phyloP scores from a whole-genome alignment of 805 yeast genomes.

The Komagataella kurtzmanii region DNA sequence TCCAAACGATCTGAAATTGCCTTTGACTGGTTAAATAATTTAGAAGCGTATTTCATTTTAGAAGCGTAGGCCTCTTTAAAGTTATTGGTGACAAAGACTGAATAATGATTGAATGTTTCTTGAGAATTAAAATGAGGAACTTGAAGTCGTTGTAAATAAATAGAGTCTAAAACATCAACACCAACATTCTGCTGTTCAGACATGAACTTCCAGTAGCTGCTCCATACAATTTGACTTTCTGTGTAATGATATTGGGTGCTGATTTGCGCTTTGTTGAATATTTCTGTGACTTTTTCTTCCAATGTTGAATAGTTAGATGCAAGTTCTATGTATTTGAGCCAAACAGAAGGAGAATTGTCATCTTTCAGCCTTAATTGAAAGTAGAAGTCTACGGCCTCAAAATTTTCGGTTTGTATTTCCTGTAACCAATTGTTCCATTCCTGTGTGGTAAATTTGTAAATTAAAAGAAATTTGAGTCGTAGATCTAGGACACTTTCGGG shows the following conservation, averaged over 20 bases:
- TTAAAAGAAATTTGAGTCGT: background rate
- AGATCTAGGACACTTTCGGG: background rate
- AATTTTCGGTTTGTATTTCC: background rate
- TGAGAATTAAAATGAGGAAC: slow-evolving; percentile 28
- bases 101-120: slow-evolving; percentile 24
- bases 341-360: background rate
- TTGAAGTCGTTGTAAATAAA: slow-evolving; percentile 18
- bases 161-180: slow-evolving; percentile 7
- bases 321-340: background rate
- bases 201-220: background rate
- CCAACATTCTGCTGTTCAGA: background rate
- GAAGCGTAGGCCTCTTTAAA: slow-evolving; percentile 17
- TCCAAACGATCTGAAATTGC: slow-evolving; percentile 19
- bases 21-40: slow-evolving; percentile 17
- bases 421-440: background rate
- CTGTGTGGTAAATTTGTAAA: background rate
- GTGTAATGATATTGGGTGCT: background rate
- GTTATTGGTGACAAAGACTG: slow-evolving; percentile 23
- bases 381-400: background rate
- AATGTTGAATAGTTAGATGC: background rate
- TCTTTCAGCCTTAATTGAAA: background rate
- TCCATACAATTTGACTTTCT: background rate
- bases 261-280: background rate
- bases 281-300: background rate
- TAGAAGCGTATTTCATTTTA: slow-evolving; percentile 23